Evolutionary conservation across 495 filamentous ascomycete genomes (phyloP), one percentile per base, ranked within the genome.

Genomic region (Neurospora tetraspora): DNA sequence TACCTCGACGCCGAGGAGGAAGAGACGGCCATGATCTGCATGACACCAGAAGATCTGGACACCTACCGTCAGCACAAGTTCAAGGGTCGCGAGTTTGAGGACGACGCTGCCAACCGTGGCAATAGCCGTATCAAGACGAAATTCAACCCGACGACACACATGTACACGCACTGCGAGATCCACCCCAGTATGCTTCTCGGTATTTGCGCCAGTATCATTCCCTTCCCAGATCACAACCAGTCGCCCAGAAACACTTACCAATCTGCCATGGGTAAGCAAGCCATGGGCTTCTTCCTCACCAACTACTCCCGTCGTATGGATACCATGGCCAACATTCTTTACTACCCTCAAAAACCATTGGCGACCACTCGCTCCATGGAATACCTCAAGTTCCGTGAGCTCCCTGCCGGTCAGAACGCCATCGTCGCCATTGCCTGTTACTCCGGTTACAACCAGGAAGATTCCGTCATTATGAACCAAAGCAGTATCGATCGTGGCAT

Each of bases 391-490:
- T 99, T 98, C 89, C 88, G 96, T 77, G 96, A 99, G 81, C 84
- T 99, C 70, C 96, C 96, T 3, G 96, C 96, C 36, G 96, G 96
- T 8, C 96, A 99, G 82, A 99, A 99, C 77, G 96, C 96, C 27
- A 98, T 99, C 77, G 96, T 99, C 14, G 96, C 96, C 42, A 98
- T 99, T 85, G 88, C 92, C 65, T 94, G 91, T 80, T 99, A 98
- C 83, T 97, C 94, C 18, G 96, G 96, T n/a, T 99, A 98, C 87
- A 98, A 99, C 80, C 96, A 98, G 81, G 96, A 99, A 93, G 96
- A 99, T 88, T 98, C 96, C 31, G 96, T 99, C 70, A 96, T 99
- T 76, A 98, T 99, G 96, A 99, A 98, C 82, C 96, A 99, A 82
- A 96, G 93, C 83, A 96, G 93, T 76, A 98, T 98, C 77, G 96